Conservation (phyloP, 345 rosid genomes). For the Draba incana region DNA sequence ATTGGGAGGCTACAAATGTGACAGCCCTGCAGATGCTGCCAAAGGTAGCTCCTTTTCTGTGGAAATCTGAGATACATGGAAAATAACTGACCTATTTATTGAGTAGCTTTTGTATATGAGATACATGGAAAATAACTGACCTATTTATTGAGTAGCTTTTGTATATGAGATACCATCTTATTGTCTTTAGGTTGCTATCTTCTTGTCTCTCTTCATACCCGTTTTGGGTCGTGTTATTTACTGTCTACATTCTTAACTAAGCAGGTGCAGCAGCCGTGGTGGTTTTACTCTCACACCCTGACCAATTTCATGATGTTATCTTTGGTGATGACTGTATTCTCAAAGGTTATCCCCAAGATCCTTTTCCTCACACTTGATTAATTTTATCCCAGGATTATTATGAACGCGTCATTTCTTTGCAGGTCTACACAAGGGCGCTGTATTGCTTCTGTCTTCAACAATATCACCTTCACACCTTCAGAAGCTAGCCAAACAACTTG, state of each 20-base stretch:
- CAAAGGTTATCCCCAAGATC: conserved; percentile 54
- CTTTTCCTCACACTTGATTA: conserved; percentile 13
- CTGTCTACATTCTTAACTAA: conserved; percentile 8
- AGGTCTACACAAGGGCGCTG: conserved; percentile 62
- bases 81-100: no score
- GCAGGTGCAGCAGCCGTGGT: conserved; percentile 75
- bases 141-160: no score
- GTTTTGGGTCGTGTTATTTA: conserved; percentile 14
- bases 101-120: neutral
- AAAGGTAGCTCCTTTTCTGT: conserved; percentile 49
- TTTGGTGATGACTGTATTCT: conserved; percentile 62
- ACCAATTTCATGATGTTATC: conserved; percentile 59
- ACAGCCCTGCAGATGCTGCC: conserved; percentile 58
- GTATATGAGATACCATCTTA: neutral
- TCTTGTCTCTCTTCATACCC: conserved; percentile 7
- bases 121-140: conserved; percentile 8
- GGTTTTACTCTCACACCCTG: conserved; percentile 62
- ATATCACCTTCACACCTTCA: conserved; percentile 54
- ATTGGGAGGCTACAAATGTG: conserved; percentile 61
- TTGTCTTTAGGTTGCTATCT: conserved; percentile 14
- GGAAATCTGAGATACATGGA: conserved; percentile 9
- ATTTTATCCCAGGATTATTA: conserved; percentile 9
- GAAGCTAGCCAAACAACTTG: conserved; percentile 59
- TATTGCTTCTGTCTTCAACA: conserved; percentile 63
- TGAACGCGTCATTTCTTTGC: conserved; percentile 28